Evolutionary conservation across 1,284 basidiomycete genomes (phyloP).

Genomic region (Rhodofomes roseus): DNA sequence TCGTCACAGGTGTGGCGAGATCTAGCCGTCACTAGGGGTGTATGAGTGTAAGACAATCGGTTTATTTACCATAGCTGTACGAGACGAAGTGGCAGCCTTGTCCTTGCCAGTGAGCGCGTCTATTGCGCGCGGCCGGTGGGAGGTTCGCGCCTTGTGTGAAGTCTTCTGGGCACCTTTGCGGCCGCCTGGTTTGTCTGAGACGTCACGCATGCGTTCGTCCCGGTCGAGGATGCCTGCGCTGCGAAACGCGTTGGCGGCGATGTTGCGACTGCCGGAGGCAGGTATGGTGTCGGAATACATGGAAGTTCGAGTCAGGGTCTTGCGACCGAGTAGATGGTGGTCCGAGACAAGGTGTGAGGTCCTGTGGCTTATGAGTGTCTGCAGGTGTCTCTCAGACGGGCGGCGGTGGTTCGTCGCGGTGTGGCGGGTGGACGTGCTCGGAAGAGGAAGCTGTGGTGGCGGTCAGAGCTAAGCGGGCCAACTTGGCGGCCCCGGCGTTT

Average conservation of each 20-base stretch:
- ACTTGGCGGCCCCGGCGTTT: slow-evolving; percentile 12
- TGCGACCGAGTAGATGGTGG: neutral
- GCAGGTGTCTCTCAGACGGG: neutral
- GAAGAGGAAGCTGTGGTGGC: slow-evolving; percentile 4
- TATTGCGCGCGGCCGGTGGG: slow-evolving; percentile 54
- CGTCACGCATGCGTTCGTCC: slow-evolving; percentile 69
- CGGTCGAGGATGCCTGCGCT: slow-evolving; percentile 70
- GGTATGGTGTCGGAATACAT: slow-evolving; percentile 35
- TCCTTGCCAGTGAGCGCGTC: slow-evolving; percentile 52
- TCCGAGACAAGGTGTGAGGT: neutral
- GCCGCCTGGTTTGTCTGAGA: slow-evolving; percentile 61
- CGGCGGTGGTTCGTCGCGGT: neutral
- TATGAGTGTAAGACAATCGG: slow-evolving; percentile 28
- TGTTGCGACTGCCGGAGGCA: slow-evolving; percentile 43
- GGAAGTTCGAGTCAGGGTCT: neutral
- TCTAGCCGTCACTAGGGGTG: slow-evolving; percentile 24
- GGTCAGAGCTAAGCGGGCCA: slow-evolving; percentile 9
- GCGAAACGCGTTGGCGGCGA: slow-evolving; percentile 58
- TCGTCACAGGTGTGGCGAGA: slow-evolving; percentile 18
- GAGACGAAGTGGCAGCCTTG: slow-evolving; percentile 35
- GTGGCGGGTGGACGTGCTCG: slow-evolving; percentile 5
- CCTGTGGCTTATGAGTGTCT: neutral
- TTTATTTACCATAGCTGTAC: slow-evolving; percentile 64
- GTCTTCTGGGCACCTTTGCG: slow-evolving; percentile 57
- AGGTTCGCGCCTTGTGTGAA: slow-evolving; percentile 48